Conservation (phyloP, 2,329 filamentous ascomycete genomes). For the Pezicula rhizophila region DNA sequence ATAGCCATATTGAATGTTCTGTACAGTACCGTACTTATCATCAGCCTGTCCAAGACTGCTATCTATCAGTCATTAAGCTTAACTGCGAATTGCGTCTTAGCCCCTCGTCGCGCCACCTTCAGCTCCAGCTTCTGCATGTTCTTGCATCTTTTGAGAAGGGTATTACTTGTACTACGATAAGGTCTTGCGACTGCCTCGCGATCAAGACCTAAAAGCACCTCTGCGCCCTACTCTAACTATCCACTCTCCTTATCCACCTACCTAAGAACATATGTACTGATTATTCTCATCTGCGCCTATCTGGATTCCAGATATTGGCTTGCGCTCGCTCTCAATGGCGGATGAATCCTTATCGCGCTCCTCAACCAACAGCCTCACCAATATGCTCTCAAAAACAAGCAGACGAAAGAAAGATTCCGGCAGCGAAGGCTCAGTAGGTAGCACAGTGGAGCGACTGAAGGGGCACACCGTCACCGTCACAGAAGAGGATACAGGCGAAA, state of each 20-base stretch:
- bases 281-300: not conserved
- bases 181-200: too few species aligned
- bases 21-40: too few species aligned
- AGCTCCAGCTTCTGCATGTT: too few species aligned
- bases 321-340: slow-evolving; percentile 24
- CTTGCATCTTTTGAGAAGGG: too few species aligned
- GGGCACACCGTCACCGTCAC: slow-evolving; percentile 5
- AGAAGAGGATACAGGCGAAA: slow-evolving; percentile 20
- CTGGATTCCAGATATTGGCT: too few species aligned
- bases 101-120: too few species aligned
- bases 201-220: not conserved
- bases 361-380: slow-evolving; percentile 14
- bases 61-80: too few species aligned
- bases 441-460: slow-evolving; percentile 21
- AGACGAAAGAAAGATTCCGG: slow-evolving; percentile 12
- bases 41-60: too few species aligned
- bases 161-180: too few species aligned
- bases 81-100: too few species aligned
- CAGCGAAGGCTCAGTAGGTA: slow-evolving; percentile 15
- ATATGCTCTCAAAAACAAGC: slow-evolving; percentile 21
- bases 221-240: not conserved
- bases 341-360: slow-evolving; percentile 18
- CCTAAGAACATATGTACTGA: not conserved
- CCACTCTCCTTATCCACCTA: not conserved
- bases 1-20: too few species aligned